Evolutionary conservation across 306 rosid genomes (phyloP).

Genomic region (Medicago arabica): DNA sequence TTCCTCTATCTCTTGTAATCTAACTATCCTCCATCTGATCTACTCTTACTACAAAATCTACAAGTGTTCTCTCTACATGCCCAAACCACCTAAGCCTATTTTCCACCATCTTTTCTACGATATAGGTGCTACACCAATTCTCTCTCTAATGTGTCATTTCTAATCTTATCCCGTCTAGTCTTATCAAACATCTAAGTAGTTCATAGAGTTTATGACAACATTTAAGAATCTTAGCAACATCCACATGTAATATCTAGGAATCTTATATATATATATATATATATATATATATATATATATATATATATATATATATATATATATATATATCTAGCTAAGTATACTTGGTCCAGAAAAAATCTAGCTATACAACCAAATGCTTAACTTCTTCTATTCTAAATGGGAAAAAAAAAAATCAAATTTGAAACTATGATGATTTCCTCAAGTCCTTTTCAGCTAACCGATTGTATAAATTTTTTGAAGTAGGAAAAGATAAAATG

Average conservation of each 20-base stretch:
- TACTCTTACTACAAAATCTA: too few relatives aligned
- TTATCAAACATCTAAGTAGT: too few relatives aligned
- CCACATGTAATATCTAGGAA: not conserved
- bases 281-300: too few relatives aligned
- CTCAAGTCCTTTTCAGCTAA: not conserved
- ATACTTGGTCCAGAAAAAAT: not conserved
- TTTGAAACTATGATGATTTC: not conserved
- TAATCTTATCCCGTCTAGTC: too few relatives aligned
- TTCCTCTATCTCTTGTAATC: too few relatives aligned
- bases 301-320: too few relatives aligned
- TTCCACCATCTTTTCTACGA: too few relatives aligned
- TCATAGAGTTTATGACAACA: not conserved
- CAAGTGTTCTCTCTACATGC: too few relatives aligned
- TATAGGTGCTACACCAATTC: too few relatives aligned
- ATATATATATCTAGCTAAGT: not conserved
- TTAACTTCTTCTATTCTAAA: not conserved
- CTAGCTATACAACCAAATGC: constrained; percentile 1
- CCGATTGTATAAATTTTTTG: not conserved
- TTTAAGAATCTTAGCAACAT: not conserved
- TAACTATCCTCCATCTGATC: too few relatives aligned
- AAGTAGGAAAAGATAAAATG: not conserved
- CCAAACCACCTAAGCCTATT: too few relatives aligned
- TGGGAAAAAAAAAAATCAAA: not conserved
- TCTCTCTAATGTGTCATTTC: too few relatives aligned
- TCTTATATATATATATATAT: not conserved